These are phyloP conservation scores for Apophysomyces sp. DNA, from an alignment of 371 early-diverging fungal genomes.

Conservation along the genomic window DNA sequence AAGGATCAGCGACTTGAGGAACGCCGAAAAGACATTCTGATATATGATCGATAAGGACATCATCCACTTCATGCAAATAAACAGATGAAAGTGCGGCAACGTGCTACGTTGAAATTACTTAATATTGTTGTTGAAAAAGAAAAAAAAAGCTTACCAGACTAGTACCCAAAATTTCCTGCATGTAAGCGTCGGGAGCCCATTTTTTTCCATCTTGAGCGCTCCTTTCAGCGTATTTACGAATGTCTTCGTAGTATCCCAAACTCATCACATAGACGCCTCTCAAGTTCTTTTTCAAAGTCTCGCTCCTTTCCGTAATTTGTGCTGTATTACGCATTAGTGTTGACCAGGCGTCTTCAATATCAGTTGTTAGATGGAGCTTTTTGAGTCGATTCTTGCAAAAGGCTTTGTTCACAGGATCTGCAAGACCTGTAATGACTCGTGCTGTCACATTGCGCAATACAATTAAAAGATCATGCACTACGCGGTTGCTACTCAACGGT, in stretches of 20 bases:
- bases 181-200: conserved; percentile 56
- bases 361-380: conserved; percentile 23
- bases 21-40: conserved; percentile 54
- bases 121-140: neutral
- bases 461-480: conserved; percentile 53
- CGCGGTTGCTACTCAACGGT: conserved; percentile 52
- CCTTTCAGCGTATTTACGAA: conserved; percentile 47
- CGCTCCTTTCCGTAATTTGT: conserved; percentile 13
- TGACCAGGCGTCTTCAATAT: conserved; percentile 48
- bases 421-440: conserved; percentile 35
- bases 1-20: conserved; percentile 44
- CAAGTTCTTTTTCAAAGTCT: conserved; percentile 39
- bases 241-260: conserved; percentile 57
- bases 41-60: conserved; percentile 56
- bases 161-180: conserved; percentile 63
- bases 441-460: conserved; percentile 53
- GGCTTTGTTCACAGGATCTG: conserved; percentile 10
- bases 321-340: conserved; percentile 36
- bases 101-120: conserved; percentile 53
- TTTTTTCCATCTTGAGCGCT: conserved; percentile 44
- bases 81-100: conserved; percentile 57
- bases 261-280: conserved; percentile 55
- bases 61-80: conserved; percentile 64
- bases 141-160: conserved; percentile 50
- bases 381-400: conserved; percentile 17